phyloP scores from a whole-genome alignment of 768 basidiomycete species.

The Mycena galericulata region DNA sequence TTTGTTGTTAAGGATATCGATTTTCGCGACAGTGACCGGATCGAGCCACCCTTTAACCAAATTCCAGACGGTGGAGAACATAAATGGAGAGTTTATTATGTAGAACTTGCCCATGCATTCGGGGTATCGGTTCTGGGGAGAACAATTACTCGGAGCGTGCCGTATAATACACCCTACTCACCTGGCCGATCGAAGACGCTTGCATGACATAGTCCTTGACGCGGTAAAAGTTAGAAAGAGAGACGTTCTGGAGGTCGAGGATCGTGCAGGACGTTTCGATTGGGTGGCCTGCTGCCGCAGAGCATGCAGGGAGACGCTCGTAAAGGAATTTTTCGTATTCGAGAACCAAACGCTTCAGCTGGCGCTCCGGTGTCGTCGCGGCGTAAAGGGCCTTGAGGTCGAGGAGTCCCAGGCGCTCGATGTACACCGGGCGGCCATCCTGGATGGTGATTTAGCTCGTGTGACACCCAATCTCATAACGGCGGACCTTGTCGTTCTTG shows the following conservation, averaged over 20 bases:
- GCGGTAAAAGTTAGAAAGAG: slow-evolving; percentile 83
- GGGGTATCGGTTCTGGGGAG: slow-evolving; percentile 93
- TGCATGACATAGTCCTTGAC: slow-evolving; percentile 92
- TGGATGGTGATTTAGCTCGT: slow-evolving; percentile 42
- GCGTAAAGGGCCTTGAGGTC: slow-evolving; percentile 87
- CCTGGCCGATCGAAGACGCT: slow-evolving; percentile 80
- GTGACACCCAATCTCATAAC: neutral
- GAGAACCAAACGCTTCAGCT: slow-evolving; percentile 86
- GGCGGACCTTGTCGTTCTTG: slow-evolving; percentile 88
- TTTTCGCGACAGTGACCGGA: slow-evolving; percentile 94
- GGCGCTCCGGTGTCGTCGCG: slow-evolving; percentile 88
- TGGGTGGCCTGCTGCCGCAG: slow-evolving; percentile 78
- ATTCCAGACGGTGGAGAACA: slow-evolving; percentile 89
- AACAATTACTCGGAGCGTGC: no score
- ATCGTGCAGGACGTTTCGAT: slow-evolving; percentile 99
- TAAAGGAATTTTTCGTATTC: slow-evolving; percentile 93
- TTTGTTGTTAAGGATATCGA: slow-evolving; percentile 84
- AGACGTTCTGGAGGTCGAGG: slow-evolving; percentile 85
- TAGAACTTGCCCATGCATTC: slow-evolving; percentile 97
- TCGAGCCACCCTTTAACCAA: slow-evolving; percentile 95
- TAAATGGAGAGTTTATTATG: slow-evolving; percentile 97
- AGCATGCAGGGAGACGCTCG: slow-evolving; percentile 85
- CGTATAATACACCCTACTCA: no score
- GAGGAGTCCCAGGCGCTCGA: slow-evolving; percentile 92
- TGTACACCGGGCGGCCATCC: slow-evolving; percentile 96